phyloP scores from a whole-genome alignment of 192 early-diverging fungal species.

The Coemansia sp. region DNA sequence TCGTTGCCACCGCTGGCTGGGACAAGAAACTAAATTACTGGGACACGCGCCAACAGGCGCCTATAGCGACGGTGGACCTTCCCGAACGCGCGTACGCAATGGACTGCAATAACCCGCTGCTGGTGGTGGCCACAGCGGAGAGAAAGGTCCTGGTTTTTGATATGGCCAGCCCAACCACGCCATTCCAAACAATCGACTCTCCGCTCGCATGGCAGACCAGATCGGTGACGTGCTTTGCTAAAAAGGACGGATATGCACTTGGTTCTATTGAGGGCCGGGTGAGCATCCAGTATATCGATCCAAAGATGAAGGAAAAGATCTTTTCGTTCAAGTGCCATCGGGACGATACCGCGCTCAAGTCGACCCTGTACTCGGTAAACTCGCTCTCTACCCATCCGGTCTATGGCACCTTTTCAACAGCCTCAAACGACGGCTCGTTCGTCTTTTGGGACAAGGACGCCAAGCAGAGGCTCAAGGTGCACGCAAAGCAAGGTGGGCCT shows the following conservation, averaged over 20 bases:
- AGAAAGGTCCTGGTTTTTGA: conserved; percentile 79
- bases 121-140: conserved; percentile 95
- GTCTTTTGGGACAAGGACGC: conserved; percentile 97
- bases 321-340: conserved; percentile 96
- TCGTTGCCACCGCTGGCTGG: conserved; percentile 90
- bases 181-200: conserved; percentile 64
- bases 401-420: conserved; percentile 87
- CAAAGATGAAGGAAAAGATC: conserved; percentile 59
- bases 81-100: conserved; percentile 91
- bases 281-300: conserved; percentile 89
- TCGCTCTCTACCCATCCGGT: conserved; percentile 43
- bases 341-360: conserved; percentile 59
- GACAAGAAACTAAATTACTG: conserved; percentile 98
- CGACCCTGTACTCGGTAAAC: conserved; percentile 60
- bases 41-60: conserved; percentile 80
- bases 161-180: conserved; percentile 69
- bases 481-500: conserved; percentile 61
- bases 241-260: conserved; percentile 79
- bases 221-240: conserved; percentile 74
- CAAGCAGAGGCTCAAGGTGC: conserved; percentile 77
- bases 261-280: conserved; percentile 95
- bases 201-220: conserved; percentile 65
- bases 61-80: conserved; percentile 68
- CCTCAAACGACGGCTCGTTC: conserved; percentile 82
- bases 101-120: conserved; percentile 73